Percentiles rank a stretch among this genome's conserved stretches.
Evolutionary conservation across 169 alveolate genomes (phyloP).

Genomic region (Babesia bovis): DNA sequence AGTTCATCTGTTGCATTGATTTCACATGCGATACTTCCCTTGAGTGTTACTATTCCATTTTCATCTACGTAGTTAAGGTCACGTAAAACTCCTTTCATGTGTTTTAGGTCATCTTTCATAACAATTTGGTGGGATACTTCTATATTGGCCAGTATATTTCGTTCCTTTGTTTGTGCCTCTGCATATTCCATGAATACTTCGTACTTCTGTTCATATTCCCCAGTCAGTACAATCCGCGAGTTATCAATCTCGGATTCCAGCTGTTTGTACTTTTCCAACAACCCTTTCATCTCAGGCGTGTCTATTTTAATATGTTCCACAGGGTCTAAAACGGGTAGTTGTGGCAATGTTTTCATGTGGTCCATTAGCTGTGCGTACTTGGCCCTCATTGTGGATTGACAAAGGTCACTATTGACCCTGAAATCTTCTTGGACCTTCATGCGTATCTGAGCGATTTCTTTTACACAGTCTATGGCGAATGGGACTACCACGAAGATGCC

Average conservation of each 20-base stretch:
- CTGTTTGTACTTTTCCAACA: conserved; percentile 45
- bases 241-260: conserved; percentile 32
- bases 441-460: conserved; percentile 57
- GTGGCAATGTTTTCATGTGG: conserved; percentile 44
- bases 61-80: conserved; percentile 89
- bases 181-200: conserved; percentile 43
- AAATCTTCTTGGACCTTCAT: conserved; percentile 45
- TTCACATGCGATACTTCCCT: conserved; percentile 98
- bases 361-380: conserved; percentile 43
- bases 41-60: conserved; percentile 89
- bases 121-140: conserved; percentile 49
- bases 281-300: conserved; percentile 69
- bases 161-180: conserved; percentile 20
- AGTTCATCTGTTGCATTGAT: conserved; percentile 97
- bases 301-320: conserved; percentile 89
- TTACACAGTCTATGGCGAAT: conserved; percentile 48
- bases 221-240: conserved; percentile 37
- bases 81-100: conserved; percentile 92
- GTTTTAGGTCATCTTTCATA: conserved; percentile 82
- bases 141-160: conserved; percentile 30
- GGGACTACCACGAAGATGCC: conserved; percentile 46
- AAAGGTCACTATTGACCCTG: conserved; percentile 16
- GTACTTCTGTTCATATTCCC: conserved; percentile 34
- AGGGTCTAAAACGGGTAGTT: conserved; percentile 87
- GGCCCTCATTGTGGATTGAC: conserved; percentile 40